Conservation (phyloP, 2,329 filamentous ascomycete genomes). For the Zasmidium angulare region DNA sequence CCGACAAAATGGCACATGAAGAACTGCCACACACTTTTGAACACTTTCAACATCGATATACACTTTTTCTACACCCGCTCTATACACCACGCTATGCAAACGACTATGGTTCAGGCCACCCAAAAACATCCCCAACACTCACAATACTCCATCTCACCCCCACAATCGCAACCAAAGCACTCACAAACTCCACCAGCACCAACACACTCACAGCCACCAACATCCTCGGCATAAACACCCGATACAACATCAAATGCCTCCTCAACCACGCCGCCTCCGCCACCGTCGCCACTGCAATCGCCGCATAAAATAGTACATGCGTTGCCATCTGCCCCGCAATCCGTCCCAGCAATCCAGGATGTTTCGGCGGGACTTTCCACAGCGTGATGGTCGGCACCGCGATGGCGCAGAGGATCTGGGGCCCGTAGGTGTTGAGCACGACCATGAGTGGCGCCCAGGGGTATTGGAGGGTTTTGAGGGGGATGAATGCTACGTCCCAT, state of each 20-base stretch:
- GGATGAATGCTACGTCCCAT: slow-evolving; percentile 94
- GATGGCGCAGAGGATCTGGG: slow-evolving; percentile 78
- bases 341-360: slow-evolving; percentile 62
- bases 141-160: slow-evolving; percentile 75
- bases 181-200: slow-evolving; percentile 73
- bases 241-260: slow-evolving; percentile 92
- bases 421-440: slow-evolving; percentile 81
- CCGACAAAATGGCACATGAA: background rate
- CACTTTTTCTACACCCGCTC: background rate
- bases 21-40: background rate
- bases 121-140: slow-evolving; percentile 85
- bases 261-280: slow-evolving; percentile 86
- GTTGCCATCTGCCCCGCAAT: slow-evolving; percentile 70
- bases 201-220: slow-evolving; percentile 75
- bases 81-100: background rate
- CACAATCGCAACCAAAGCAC: slow-evolving; percentile 67
- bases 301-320: slow-evolving; percentile 79
- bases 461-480: slow-evolving; percentile 77
- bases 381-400: slow-evolving; percentile 78
- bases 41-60: background rate
- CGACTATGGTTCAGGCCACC: slow-evolving; percentile 55
- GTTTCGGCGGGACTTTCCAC: slow-evolving; percentile 84
- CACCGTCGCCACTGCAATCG: slow-evolving; percentile 80
- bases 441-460: slow-evolving; percentile 86
- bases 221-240: slow-evolving; percentile 88